Evolutionary conservation across 208 protist genomes (phyloP), one percentile per base, ranked within the genome.

Genomic region (Leishmania aethiopica): DNA sequence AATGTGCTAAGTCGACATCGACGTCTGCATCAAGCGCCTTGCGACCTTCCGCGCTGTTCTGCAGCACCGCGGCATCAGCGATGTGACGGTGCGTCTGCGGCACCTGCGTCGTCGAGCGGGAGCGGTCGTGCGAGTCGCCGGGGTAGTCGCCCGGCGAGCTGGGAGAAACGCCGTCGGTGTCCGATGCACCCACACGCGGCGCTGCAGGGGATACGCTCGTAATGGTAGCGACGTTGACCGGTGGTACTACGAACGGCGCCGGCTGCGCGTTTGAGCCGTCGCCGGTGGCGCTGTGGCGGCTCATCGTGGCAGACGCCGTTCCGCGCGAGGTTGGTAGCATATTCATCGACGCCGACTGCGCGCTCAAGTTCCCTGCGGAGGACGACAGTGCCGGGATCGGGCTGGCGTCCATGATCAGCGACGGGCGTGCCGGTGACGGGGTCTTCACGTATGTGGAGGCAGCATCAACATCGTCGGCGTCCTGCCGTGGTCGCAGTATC

Each of bases 31-130:
- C 51, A 45, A 11, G 51, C 11, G 62, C 55, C 37, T 78, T n/a
- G 37, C 11, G 15, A 49, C 15, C 40, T 8, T 51, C 25, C 40
- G 4, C 42, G 57, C 10, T 53, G 51, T 28, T 32, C 19, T 42
- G 17, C 35, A 3, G 47, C 28, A 49, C 40, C 40, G 55, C 71
- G 28, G 45, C 77, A 17, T 53, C 80, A 6, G 78, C 75, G 0
- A 75, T 19, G 76, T 84, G 84, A 2, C 84, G 84, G 35, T 80
- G 53, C 28, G 84, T 84, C 72, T 51, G 80, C 35, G 84, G 84
- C 7, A 77, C 77, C 80, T 77, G 80, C 45, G 84, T 87, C 5
- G 75, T 60, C 3, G 84, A 87, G 55, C 84, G 84, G 0, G 84
- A 85, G 3, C 80, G 79, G 13, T 73, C 51, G 22, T 51, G 64